Evolutionary conservation across 2,329 filamentous ascomycete species (phyloP).

Genomic region (Fusarium annulatum): DNA sequence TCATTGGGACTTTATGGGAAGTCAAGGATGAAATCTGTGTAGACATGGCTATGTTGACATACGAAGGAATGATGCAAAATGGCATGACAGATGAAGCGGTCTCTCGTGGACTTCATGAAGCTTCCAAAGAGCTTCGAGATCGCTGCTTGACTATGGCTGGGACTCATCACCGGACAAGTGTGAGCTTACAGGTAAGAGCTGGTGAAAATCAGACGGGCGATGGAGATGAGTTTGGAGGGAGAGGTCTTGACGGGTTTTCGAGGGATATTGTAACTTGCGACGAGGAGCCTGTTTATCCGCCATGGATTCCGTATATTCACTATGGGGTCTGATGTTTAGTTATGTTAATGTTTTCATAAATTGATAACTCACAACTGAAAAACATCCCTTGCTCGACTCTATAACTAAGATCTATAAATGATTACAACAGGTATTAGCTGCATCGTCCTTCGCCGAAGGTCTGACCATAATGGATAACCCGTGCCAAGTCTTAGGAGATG

Average conservation of each 20-base stretch:
- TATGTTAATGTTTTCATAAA: too few species aligned
- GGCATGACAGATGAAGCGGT: neutral
- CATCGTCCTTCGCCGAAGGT: too few species aligned
- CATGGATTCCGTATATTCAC: neutral
- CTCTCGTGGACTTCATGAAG: neutral
- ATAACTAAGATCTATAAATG: too few species aligned
- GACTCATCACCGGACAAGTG: neutral
- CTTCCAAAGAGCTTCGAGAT: neutral
- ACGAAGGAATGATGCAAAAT: neutral
- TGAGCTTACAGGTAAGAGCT: fast-evolving
- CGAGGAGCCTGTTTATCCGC: neutral
- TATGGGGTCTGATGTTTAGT: neutral
- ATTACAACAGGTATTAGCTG: too few species aligned
- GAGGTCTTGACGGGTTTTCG: neutral
- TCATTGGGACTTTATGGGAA: neutral
- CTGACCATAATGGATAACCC: too few species aligned
- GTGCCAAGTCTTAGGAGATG: neutral
- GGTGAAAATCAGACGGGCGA: neutral
- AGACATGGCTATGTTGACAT: neutral
- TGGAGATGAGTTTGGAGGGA: neutral
- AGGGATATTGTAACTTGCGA: neutral
- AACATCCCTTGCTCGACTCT: too few species aligned
- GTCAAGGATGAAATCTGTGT: neutral
- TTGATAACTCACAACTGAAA: too few species aligned
- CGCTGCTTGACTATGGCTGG: neutral